Conservation (phyloP, 495 filamentous ascomycete species). For the Pseudoneurospora amorphoporcata region DNA sequence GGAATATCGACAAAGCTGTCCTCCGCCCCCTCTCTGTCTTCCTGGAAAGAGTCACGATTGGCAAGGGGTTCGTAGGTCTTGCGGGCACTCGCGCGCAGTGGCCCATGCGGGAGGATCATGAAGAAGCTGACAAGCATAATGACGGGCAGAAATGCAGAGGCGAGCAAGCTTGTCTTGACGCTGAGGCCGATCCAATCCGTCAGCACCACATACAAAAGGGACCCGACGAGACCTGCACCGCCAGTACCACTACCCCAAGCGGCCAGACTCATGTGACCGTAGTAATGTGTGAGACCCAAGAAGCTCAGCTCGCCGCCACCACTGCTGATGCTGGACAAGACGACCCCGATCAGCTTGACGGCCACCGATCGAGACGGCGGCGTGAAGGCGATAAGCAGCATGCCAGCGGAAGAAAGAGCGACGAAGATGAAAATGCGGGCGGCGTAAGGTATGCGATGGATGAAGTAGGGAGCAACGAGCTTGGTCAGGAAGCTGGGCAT, state of each 20-base stretch:
- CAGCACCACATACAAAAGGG: slow-evolving; percentile 74
- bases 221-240: slow-evolving; percentile 76
- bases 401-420: slow-evolving; percentile 60
- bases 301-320: slow-evolving; percentile 86
- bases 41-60: slow-evolving; percentile 12
- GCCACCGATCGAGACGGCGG: slow-evolving; percentile 53
- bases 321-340: slow-evolving; percentile 73
- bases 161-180: slow-evolving; percentile 59
- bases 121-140: slow-evolving; percentile 87
- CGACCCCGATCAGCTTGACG: slow-evolving; percentile 69
- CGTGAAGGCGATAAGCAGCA: slow-evolving; percentile 79
- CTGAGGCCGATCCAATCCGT: slow-evolving; percentile 68
- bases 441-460: slow-evolving; percentile 74
- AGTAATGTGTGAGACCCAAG: slow-evolving; percentile 83
- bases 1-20: slow-evolving; percentile 26
- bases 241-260: slow-evolving; percentile 92
- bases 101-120: slow-evolving; percentile 55
- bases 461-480: slow-evolving; percentile 83
- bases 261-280: slow-evolving; percentile 81
- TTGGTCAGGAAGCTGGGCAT: slow-evolving; percentile 83
- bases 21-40: slow-evolving; percentile 26
- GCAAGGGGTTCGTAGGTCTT: slow-evolving; percentile 34
- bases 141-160: slow-evolving; percentile 64
- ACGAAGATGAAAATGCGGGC: slow-evolving; percentile 65
- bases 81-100: slow-evolving; percentile 31